phyloP scores from a whole-genome alignment of 2,329 filamentous ascomycete genomes.

The Xylariaceae sp. region DNA sequence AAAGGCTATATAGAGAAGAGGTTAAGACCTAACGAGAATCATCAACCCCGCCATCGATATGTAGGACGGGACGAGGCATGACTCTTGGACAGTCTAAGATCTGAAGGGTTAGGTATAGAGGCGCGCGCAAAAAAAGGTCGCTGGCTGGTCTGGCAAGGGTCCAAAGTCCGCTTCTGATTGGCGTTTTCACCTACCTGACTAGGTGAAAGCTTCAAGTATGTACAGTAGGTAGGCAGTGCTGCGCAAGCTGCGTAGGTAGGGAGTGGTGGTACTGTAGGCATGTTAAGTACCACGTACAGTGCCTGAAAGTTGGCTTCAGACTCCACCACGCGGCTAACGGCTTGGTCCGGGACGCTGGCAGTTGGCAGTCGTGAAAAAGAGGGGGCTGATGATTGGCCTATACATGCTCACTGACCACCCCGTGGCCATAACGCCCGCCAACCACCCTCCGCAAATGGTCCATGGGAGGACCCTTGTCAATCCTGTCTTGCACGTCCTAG shows the following conservation, averaged over 20 bases:
- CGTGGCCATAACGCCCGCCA: conserved; percentile 8
- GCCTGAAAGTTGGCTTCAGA: conserved; percentile 14
- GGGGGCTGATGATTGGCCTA: conserved; percentile 11
- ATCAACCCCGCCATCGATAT: not conserved
- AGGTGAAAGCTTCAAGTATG: too few relatives aligned
- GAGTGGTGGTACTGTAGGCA: too few relatives aligned
- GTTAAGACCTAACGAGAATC: not conserved
- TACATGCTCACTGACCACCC: not conserved
- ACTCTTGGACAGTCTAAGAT: not conserved
- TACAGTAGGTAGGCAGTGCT: too few relatives aligned
- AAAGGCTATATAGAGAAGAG: conserved; percentile 11
- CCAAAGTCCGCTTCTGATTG: conserved; percentile 14
- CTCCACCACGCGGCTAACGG: conserved; percentile 23
- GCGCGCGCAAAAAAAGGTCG: conserved; percentile 20
- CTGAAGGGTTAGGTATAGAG: not conserved
- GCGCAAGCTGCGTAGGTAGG: too few relatives aligned
- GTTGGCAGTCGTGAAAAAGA: conserved; percentile 15
- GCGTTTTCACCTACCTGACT: not conserved
- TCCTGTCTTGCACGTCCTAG: conserved; percentile 24
- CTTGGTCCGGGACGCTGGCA: conserved; percentile 25
- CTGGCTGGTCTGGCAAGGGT: conserved; percentile 3
- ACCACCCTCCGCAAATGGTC: conserved; percentile 24
- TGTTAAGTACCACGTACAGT: conserved; percentile 26
- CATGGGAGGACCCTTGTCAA: conserved; percentile 9
- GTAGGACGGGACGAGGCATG: conserved; percentile 4